Percentiles rank a stretch among this genome's conserved stretches.
phyloP scores from a whole-genome alignment of 345 rosid genomes.

The Acer saccharum region DNA sequence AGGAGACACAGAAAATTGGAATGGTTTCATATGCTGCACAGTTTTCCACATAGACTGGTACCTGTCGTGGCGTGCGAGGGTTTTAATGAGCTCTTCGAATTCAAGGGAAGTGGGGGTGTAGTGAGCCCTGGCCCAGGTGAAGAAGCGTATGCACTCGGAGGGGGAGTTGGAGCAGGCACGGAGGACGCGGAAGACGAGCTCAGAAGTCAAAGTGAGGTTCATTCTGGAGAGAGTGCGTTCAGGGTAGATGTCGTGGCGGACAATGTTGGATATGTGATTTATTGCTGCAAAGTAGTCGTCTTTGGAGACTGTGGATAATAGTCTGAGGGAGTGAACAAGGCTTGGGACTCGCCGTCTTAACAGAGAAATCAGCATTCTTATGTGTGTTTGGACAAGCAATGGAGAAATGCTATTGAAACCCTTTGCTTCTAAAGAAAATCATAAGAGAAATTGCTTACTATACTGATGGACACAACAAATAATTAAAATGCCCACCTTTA shows the following conservation, averaged over 20 bases:
- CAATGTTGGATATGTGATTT: constrained; percentile 77
- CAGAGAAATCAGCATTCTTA: constrained; percentile 5
- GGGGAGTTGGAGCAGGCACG: constrained; percentile 72
- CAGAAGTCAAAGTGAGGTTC: constrained; percentile 60
- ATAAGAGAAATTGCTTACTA: too few relatives aligned
- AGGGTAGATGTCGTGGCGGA: constrained; percentile 77
- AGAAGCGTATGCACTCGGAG: constrained; percentile 76
- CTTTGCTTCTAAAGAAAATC: too few relatives aligned
- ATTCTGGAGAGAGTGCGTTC: constrained; percentile 60
- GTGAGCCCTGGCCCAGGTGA: constrained; percentile 70
- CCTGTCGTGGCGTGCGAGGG: constrained; percentile 53
- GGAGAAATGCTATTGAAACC: too few relatives aligned
- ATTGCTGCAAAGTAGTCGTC: constrained; percentile 80
- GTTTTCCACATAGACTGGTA: constrained; percentile 86
- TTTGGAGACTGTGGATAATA: constrained; percentile 32
- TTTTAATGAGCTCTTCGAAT: constrained; percentile 69
- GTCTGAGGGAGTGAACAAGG: constrained; percentile 17
- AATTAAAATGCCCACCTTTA: too few relatives aligned
- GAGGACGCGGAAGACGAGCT: constrained; percentile 83
- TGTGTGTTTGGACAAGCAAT: neutral
- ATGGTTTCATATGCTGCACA: constrained; percentile 64
- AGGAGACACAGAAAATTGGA: constrained; percentile 48
- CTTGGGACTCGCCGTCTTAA: neutral
- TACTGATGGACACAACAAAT: too few relatives aligned
- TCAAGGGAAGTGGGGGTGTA: constrained; percentile 74